Evolutionary conservation across 2,329 filamentous ascomycete genomes (phyloP).

Genomic region (Raffaelea ambrosiae): DNA sequence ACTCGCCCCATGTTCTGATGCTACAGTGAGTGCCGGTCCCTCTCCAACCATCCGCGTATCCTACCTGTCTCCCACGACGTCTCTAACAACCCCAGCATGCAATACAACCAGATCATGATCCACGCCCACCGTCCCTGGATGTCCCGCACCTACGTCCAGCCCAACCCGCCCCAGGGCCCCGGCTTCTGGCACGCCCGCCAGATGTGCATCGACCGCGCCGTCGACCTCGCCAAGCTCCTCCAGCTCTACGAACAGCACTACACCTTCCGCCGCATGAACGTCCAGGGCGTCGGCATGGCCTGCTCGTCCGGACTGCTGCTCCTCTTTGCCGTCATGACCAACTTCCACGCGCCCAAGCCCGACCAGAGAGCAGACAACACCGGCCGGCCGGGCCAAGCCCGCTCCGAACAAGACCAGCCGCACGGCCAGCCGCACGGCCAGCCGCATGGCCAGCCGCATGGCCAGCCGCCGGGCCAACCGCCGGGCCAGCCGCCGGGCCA

Average conservation of each 20-base stretch:
- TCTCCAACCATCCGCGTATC: too few species aligned
- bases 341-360: too few species aligned
- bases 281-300: constrained; percentile 32
- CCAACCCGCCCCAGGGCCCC: neutral
- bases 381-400: too few species aligned
- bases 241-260: constrained; percentile 30
- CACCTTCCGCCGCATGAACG: constrained; percentile 32
- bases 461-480: too few species aligned
- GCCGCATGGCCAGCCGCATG: too few species aligned
- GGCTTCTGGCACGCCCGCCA: constrained; percentile 21
- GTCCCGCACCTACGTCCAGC: constrained; percentile 14
- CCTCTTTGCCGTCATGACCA: constrained; percentile 19
- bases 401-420: too few species aligned
- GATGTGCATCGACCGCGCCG: constrained; percentile 32
- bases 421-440: too few species aligned
- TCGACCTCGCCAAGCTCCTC: constrained; percentile 28
- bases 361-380: too few species aligned
- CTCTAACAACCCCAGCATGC: constrained; percentile 8
- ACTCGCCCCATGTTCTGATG: constrained; percentile 29
- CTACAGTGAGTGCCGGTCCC: constrained; percentile 20
- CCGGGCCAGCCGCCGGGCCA: too few species aligned
- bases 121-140: constrained; percentile 27
- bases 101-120: constrained; percentile 13
- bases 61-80: too few species aligned
- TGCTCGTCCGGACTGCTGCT: constrained; percentile 31